Base-by-base conservation (phyloP, 83 land plant genomes). In the Picea engelmannii region DNA sequence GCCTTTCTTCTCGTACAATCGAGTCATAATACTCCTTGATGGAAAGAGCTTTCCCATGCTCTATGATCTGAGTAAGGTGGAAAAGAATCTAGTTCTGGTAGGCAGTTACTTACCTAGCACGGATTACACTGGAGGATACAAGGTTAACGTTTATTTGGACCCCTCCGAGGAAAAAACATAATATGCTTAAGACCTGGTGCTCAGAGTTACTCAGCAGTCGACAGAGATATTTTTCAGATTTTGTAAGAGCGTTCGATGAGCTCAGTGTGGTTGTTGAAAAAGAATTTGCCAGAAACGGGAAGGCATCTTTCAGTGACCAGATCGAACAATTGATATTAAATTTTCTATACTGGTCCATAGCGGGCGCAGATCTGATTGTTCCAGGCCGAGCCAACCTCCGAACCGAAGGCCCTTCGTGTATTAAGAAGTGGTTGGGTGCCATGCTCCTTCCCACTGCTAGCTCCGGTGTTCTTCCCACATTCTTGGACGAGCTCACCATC, bases 121-220 rank as follows among this genome's bases (percentile, higher is more conserved):
- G n/a, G n/a, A n/a, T n/a, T n/a, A n/a, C n/a, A n/a, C n/a, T n/a
- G n/a, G n/a, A n/a, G n/a, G n/a, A n/a, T 80, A 82, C 85, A 78
- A 91, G 71, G 40, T 82, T 27, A 80, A 85, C 78, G 84, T 91
- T 55, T 90, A 87, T 67, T 82, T 90, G 38, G 96, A 94, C 82
- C 88, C 96, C n/a, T 80, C 92, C 17, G 95, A 94, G 61, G 86
- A 89, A 74, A 83, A 82, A 44, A 95, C 92, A 79, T 40, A 82
- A 59, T 44, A 68, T 73, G 76, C 84, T 92, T 70, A 94, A 94
- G 79, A 42, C n/a, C 44, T 81, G 85, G 77, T 60, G 89, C 79
- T 83, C 89, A 78, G 80, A 66, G 55, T 17, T 86, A 16, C 83
- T 94, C 23, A 79, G 86, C 7, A 17, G 83, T 0, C 80, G 87